A percentile compares a stretch with the other conserved stretches of the same genome.
phyloP scores from a whole-genome alignment of 805 yeast genomes.

The Saturnispora mendoncae region DNA sequence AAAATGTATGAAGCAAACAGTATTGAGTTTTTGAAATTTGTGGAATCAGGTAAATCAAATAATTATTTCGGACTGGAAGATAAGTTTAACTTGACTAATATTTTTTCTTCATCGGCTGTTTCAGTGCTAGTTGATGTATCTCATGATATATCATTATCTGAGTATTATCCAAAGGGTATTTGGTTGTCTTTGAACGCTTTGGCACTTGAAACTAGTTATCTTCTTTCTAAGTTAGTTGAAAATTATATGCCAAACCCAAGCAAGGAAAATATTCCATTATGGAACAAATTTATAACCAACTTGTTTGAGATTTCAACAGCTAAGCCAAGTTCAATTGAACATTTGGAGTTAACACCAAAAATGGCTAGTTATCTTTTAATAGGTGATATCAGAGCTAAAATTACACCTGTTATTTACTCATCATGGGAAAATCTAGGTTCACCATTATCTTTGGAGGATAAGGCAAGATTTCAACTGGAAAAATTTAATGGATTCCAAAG shows the following conservation, averaged over 20 bases:
- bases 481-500: constrained; percentile 66
- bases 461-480: constrained; percentile 47
- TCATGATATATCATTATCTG: constrained; percentile 31
- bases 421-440: constrained; percentile 74
- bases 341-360: constrained; percentile 62
- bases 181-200: constrained; percentile 67
- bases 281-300: constrained; percentile 60
- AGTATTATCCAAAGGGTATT: constrained; percentile 53
- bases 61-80: constrained; percentile 10
- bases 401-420: constrained; percentile 44
- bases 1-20: constrained; percentile 22
- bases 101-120: constrained; percentile 4
- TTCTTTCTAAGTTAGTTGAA: constrained; percentile 26
- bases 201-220: constrained; percentile 26
- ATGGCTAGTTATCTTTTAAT: constrained; percentile 59
- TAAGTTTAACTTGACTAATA: no score
- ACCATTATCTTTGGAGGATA: constrained; percentile 47
- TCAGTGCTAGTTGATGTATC: constrained; percentile 37
- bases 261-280: constrained; percentile 33
- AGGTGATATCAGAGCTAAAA: constrained; percentile 52
- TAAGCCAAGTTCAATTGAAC: constrained; percentile 63
- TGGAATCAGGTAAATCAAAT: constrained; percentile 1
- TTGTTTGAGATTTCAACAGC: constrained; percentile 51
- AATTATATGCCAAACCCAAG: constrained; percentile 42
- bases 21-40: constrained; percentile 5